Percentiles rank a stretch among this genome's conserved stretches.
phyloP scores from a whole-genome alignment of 768 basidiomycete genomes.

The Termitomyces sp. region DNA sequence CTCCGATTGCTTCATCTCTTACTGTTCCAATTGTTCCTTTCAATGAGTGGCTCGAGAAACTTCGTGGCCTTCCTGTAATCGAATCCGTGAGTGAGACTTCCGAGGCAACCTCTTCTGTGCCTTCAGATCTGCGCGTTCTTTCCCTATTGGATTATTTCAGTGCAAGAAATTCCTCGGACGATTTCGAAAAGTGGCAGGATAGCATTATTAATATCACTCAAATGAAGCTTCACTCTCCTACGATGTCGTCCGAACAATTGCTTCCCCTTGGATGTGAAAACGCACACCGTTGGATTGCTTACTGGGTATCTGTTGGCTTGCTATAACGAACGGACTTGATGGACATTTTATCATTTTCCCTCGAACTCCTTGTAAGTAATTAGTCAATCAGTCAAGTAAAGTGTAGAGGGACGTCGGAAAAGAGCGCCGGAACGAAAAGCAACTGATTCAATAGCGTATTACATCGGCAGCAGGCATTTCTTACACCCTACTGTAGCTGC shows the following conservation, averaged over 20 bases:
- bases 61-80: neutral
- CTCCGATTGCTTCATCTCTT: neutral
- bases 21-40: neutral
- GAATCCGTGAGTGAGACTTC: neutral
- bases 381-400: neutral
- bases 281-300: constrained; percentile 4
- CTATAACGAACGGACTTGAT: neutral
- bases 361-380: no score
- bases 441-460: no score
- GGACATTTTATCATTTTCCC: neutral
- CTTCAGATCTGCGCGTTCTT: neutral
- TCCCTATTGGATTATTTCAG: constrained; percentile 1
- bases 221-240: neutral
- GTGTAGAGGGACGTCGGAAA: no score
- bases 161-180: neutral
- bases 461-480: no score
- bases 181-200: constrained; percentile 1
- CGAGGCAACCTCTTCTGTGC: neutral
- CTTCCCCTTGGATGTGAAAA: neutral
- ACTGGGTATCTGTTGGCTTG: constrained; percentile 4
- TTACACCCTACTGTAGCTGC: no score
- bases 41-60: neutral
- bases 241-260: neutral
- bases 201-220: neutral
- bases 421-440: no score